These are phyloP conservation scores for Sugiyamaella neomexicana DNA, from an alignment of 1,139 yeast genomes.

Conservation along the genomic window DNA sequence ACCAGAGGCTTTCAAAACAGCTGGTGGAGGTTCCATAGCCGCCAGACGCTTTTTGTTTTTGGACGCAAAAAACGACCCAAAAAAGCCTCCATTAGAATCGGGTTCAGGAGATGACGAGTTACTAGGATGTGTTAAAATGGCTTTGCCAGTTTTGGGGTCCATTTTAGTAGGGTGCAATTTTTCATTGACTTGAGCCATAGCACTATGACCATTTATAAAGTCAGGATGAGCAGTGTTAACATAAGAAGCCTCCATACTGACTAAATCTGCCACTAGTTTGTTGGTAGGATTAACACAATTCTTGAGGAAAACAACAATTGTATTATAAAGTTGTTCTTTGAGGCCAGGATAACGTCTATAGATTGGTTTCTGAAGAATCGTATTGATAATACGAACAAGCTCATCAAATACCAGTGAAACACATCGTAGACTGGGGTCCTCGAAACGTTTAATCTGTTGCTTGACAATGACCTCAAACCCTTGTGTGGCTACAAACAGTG, in stretches of 20 bases:
- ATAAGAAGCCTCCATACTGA: slow-evolving; percentile 84
- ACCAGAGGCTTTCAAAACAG: slow-evolving; percentile 92
- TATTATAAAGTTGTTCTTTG: slow-evolving; percentile 80
- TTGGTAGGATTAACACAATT: slow-evolving; percentile 82
- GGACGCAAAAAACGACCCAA: slow-evolving; percentile 90
- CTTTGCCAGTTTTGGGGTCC: slow-evolving; percentile 90
- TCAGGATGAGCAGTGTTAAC: slow-evolving; percentile 98
- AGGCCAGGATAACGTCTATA: slow-evolving; percentile 87
- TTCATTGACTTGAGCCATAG: slow-evolving; percentile 92
- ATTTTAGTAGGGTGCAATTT: slow-evolving; percentile 84
- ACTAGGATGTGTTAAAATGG: slow-evolving; percentile 30
- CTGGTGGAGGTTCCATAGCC: slow-evolving; percentile 96
- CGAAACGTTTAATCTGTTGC: slow-evolving; percentile 92
- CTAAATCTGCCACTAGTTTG: slow-evolving; percentile 78
- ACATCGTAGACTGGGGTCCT: slow-evolving; percentile 89
- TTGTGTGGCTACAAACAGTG: slow-evolving; percentile 94
- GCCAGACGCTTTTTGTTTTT: slow-evolving; percentile 93
- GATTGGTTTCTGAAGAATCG: slow-evolving; percentile 76
- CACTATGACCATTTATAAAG: slow-evolving; percentile 89
- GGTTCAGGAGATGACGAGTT: slow-evolving; percentile 38
- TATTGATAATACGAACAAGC: slow-evolving; percentile 84
- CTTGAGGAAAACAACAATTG: slow-evolving; percentile 77
- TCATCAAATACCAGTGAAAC: slow-evolving; percentile 91
- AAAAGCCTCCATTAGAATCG: slow-evolving; percentile 62
- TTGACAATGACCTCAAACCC: slow-evolving; percentile 96